Evolutionary conservation across 2,329 filamentous ascomycete genomes (phyloP).

Genomic region (Ascomycota sp.): DNA sequence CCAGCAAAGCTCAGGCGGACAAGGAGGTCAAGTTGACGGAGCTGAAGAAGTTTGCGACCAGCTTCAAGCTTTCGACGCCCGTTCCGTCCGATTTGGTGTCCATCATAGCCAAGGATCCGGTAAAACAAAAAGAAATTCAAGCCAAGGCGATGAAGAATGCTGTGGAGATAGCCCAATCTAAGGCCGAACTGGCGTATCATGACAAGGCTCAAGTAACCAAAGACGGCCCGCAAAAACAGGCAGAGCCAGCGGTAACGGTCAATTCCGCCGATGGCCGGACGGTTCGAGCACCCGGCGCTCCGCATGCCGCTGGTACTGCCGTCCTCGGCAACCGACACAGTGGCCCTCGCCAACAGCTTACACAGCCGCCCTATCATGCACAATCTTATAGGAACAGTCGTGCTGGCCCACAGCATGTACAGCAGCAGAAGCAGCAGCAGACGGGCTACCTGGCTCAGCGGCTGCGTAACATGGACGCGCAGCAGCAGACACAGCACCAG

Average conservation of each 20-base stretch:
- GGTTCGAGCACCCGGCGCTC: constrained; percentile 14
- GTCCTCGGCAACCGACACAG: constrained; percentile 20
- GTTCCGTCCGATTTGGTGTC: constrained; percentile 81
- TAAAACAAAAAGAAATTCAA: constrained; percentile 82
- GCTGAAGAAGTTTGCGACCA: constrained; percentile 82
- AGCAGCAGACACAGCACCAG: constrained; percentile 26
- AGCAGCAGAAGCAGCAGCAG: constrained; percentile 9
- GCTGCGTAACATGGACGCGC: constrained; percentile 30
- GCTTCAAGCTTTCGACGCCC: constrained; percentile 84
- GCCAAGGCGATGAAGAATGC: constrained; percentile 66
- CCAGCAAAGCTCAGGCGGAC: constrained; percentile 44
- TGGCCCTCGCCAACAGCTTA: constrained; percentile 26
- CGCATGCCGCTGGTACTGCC: constrained; percentile 10
- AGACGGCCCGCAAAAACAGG: constrained; percentile 20
- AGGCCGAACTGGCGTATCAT: constrained; percentile 24
- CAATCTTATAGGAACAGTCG: constrained; percentile 29
- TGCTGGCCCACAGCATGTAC: constrained; percentile 19
- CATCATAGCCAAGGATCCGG: constrained; percentile 92
- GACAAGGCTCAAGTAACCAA: constrained; percentile 21
- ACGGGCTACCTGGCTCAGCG: constrained; percentile 27
- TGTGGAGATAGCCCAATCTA: constrained; percentile 38
- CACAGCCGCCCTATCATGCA: constrained; percentile 23
- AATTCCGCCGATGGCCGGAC: constrained; percentile 9
- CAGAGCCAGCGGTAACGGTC: constrained; percentile 6
- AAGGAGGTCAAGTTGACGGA: constrained; percentile 88